A percentile compares a stretch with the other conserved stretches of the same genome.
Conservation (phyloP, 257 asterid species). For the Gynochthodes officinalis region DNA sequence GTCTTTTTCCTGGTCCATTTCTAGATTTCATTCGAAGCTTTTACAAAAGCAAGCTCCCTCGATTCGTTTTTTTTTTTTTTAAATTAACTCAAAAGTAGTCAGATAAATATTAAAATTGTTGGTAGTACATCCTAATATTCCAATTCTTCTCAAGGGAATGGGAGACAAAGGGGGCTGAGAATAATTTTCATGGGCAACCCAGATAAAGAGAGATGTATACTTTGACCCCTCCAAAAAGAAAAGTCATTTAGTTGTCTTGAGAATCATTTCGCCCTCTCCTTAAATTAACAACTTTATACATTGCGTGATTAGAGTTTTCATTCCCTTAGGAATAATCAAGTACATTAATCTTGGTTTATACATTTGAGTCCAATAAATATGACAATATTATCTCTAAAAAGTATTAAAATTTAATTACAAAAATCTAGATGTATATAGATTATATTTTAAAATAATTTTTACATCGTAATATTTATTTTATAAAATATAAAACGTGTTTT, state of each 20-base stretch:
- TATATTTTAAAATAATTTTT: too few species aligned
- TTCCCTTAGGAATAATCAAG: too few species aligned
- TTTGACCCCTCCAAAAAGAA: conserved; percentile 6
- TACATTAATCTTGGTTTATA: too few species aligned
- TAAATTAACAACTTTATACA: too few species aligned
- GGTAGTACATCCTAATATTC: not conserved
- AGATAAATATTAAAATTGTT: not conserved
- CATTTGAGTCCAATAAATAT: too few species aligned
- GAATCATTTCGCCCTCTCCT: not conserved
- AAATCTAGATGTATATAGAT: too few species aligned
- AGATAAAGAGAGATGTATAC: not conserved
- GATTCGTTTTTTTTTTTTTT: not conserved
- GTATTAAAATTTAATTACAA: not conserved
- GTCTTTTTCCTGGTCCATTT: not conserved
- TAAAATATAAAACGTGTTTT: too few species aligned
- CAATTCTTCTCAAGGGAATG: not conserved
- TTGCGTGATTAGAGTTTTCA: too few species aligned
- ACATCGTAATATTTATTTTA: too few species aligned
- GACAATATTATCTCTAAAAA: not conserved
- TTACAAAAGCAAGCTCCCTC: not conserved
- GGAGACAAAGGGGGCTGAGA: not conserved
- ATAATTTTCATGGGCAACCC: not conserved
- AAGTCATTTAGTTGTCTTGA: not conserved
- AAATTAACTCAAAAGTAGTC: not conserved
- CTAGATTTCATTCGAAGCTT: not conserved